Percentiles rank a stretch among this genome's conserved stretches.
Evolutionary conservation across 2,329 filamentous ascomycete genomes (phyloP).

Genomic region (Sphaerulina vaccinii): DNA sequence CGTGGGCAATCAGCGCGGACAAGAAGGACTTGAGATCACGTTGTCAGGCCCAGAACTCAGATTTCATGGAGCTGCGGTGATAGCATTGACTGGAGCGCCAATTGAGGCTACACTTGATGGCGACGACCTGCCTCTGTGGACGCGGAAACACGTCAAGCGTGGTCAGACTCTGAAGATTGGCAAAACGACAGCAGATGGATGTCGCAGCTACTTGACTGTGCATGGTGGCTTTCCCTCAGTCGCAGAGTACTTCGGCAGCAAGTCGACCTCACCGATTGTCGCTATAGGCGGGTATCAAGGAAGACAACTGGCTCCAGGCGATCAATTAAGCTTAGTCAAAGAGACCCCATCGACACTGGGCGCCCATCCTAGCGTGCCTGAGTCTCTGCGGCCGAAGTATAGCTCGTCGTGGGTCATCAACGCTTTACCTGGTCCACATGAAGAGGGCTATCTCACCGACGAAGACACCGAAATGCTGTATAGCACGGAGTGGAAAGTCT

Average conservation of each 20-base stretch:
- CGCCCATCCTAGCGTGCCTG: conserved; percentile 43
- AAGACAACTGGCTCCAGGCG: conserved; percentile 54
- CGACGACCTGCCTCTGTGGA: conserved; percentile 54
- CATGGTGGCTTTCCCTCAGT: conserved; percentile 55
- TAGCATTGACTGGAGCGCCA: conserved; percentile 58
- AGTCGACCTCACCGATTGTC: conserved; percentile 58
- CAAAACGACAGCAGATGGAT: conserved; percentile 53
- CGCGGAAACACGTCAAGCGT: conserved; percentile 49
- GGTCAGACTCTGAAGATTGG: conserved; percentile 57
- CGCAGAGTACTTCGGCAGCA: conserved; percentile 58
- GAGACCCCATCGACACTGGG: conserved; percentile 38
- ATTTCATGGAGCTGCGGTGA: conserved; percentile 55
- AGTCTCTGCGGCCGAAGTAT: conserved; percentile 51
- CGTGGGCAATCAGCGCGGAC: conserved; percentile 54
- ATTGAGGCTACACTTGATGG: conserved; percentile 55
- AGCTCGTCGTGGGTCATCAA: conserved; percentile 53
- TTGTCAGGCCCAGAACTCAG: conserved; percentile 58
- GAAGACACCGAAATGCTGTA: conserved; percentile 60
- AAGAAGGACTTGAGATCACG: conserved; percentile 61
- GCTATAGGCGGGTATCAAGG: conserved; percentile 62
- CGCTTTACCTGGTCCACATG: conserved; percentile 57
- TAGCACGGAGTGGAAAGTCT: conserved; percentile 57
- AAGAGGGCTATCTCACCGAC: conserved; percentile 52
- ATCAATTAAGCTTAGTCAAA: conserved; percentile 50
- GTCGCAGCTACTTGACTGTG: conserved; percentile 59